Base-by-base conservation (phyloP, 2,329 filamentous ascomycete species). In the Botrytis fragariae region DNA sequence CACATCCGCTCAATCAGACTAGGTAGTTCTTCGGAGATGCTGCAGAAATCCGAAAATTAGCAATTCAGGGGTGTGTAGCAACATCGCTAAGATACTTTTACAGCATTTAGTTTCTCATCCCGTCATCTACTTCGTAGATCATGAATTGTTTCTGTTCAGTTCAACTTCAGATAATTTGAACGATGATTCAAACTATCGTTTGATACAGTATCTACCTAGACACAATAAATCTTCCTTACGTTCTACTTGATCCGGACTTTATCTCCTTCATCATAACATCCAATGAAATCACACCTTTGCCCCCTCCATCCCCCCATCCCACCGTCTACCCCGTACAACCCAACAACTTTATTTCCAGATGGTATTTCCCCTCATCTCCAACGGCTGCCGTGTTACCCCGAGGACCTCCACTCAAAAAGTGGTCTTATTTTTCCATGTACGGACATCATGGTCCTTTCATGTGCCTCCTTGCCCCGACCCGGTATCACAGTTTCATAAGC, bases 371-470 rank as follows among this genome's bases (percentile, higher is more conserved):
- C 71, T 72, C 71, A 67, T 60, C 62, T 72, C 35, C 71, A 72
- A 72, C 71, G 71, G 71, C 62, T 69, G 71, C 62, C 51, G 71
- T 72, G 62, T 57, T 48, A 67, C 70, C 70, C 37, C 48, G 42
- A 72, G 45, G 29, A 32, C 16, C 51, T 25, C 37, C 70, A 37
- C 42, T 57, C 29, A n/a, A 67, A 60, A 72, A 60, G 62, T 68
- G 70, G 62, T 48, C 70, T 68, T 48, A 48, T 60, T 48, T 25
- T 61, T 32, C 32, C 59, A 71, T 51, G 67, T 69, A 44, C 54
- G 14, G 51, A 9, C n/a, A 60, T 62, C 45, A 25, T 37, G 37
- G 29, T 37, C 65, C 70, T 45, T 60, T 54, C 51, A 59, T 67
- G 69, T 71, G 42, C 39, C 42, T 59, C 61, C 69, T 25, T 57